Evolutionary conservation across 1,139 yeast species (phyloP).

Genomic region (Schizosaccharomyces versatilis): DNA sequence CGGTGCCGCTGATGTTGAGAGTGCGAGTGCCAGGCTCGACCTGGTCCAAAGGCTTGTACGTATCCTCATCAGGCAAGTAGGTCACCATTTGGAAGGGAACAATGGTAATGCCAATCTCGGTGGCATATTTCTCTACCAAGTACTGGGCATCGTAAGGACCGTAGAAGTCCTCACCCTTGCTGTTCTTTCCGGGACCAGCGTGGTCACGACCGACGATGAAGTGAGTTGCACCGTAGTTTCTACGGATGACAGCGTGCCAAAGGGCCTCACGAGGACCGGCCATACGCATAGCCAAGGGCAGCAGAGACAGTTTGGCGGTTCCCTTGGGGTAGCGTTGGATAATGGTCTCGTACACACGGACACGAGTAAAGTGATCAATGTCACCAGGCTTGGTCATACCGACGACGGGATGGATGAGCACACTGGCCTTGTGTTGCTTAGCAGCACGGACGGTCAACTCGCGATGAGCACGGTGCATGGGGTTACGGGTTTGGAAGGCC

Average conservation of each 20-base stretch:
- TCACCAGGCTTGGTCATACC: slow-evolving; percentile 96
- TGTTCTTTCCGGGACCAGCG: slow-evolving; percentile 91
- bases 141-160: slow-evolving; percentile 96
- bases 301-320: slow-evolving; percentile 65
- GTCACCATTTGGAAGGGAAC: slow-evolving; percentile 96
- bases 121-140: slow-evolving; percentile 49
- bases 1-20: slow-evolving; percentile 85
- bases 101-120: slow-evolving; percentile 66
- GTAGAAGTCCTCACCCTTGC: slow-evolving; percentile 80
- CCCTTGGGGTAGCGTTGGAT: slow-evolving; percentile 84
- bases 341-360: slow-evolving; percentile 79
- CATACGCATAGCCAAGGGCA: slow-evolving; percentile 97
- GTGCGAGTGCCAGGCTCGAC: slow-evolving; percentile 64
- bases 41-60: slow-evolving; percentile 87
- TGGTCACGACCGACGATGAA: slow-evolving; percentile 96
- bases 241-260: slow-evolving; percentile 94
- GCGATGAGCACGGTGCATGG: slow-evolving; percentile 96
- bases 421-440: slow-evolving; percentile 49
- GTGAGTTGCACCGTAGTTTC: slow-evolving; percentile 91
- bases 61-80: slow-evolving; percentile 81
- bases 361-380: slow-evolving; percentile 92
- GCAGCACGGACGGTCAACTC: slow-evolving; percentile 94
- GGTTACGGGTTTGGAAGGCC: slow-evolving; percentile 94
- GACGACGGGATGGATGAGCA: slow-evolving; percentile 87
- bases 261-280: slow-evolving; percentile 97